A percentile compares a stretch with the other conserved stretches of the same genome.
These are phyloP conservation scores for Russula sp. DNA, from an alignment of 768 basidiomycete species.

Conservation along the genomic window DNA sequence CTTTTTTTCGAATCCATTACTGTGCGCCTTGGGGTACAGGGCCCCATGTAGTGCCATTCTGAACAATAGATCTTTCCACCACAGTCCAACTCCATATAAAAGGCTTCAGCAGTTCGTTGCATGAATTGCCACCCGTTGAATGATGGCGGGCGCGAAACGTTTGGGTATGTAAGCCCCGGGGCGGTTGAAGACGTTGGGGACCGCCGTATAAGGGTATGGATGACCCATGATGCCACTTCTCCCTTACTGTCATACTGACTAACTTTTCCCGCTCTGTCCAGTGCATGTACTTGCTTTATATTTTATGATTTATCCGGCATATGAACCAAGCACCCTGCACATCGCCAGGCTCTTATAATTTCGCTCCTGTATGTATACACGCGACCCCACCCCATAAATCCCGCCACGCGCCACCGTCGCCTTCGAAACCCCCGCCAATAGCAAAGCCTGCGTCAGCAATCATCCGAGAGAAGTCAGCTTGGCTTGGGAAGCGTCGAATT, in stretches of 20 bases:
- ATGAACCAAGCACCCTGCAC: not conserved
- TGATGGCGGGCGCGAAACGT: no score
- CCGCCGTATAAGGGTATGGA: not conserved
- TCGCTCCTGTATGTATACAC: constrained; percentile 78
- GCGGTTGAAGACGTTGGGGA: not conserved
- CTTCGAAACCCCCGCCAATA: constrained; percentile 52
- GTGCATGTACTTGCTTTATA: not conserved
- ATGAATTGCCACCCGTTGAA: not conserved
- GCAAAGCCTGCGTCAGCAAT: constrained; percentile 79
- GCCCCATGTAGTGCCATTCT: not conserved
- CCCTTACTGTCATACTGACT: not conserved
- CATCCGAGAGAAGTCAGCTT: constrained; percentile 85
- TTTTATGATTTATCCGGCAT: not conserved
- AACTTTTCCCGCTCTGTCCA: not conserved
- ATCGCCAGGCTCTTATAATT: constrained; percentile 29
- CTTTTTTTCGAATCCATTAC: no score
- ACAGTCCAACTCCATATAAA: no score
- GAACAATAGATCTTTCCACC: not conserved
- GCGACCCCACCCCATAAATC: constrained; percentile 88
- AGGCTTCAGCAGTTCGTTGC: no score
- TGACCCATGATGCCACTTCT: not conserved
- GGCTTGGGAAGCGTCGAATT: constrained; percentile 88
- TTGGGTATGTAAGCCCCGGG: no score
- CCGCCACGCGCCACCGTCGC: constrained; percentile 79
- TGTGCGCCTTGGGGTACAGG: no score